Conservation (phyloP, 1,284 basidiomycete species). For the Pisolithus thermaeus region DNA sequence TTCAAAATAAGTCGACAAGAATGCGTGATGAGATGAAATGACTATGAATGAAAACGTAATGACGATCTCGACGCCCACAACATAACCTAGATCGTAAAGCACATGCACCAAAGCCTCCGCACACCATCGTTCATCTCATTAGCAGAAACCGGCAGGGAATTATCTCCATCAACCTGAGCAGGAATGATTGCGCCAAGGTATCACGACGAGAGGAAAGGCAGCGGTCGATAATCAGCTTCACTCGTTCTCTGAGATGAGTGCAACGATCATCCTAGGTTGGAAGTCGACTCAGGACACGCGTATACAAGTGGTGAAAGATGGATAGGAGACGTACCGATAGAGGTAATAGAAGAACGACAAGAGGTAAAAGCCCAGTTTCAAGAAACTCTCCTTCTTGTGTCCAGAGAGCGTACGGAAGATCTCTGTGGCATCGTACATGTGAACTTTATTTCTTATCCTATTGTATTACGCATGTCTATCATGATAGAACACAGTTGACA, state of each 20-base stretch:
- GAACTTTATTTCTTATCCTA: conserved; percentile 90
- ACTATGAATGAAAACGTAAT: no score
- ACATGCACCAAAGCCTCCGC: no score
- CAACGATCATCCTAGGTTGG: conserved; percentile 72
- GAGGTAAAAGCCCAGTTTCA: conserved; percentile 94
- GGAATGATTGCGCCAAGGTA: no score
- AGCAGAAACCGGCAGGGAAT: no score
- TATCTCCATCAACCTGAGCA: no score
- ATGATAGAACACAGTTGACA: background rate
- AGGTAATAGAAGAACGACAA: conserved; percentile 96
- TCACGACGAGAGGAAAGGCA: background rate
- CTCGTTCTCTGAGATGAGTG: conserved; percentile 78
- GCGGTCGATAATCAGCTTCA: conserved; percentile 20
- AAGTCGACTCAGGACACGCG: conserved; percentile 2
- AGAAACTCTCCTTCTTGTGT: conserved; percentile 97
- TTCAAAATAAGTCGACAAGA: no score
- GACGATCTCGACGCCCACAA: no score
- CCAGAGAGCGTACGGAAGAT: conserved; percentile 93
- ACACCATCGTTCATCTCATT: no score
- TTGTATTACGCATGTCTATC: background rate
- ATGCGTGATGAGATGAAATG: no score
- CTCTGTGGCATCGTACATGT: conserved; percentile 99
- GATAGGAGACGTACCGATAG: conserved; percentile 65
- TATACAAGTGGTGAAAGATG: background rate
- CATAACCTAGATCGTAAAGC: no score